These are phyloP conservation scores for Cercophora newfieldiana DNA, from an alignment of 495 filamentous ascomycete species.

Conservation along the genomic window DNA sequence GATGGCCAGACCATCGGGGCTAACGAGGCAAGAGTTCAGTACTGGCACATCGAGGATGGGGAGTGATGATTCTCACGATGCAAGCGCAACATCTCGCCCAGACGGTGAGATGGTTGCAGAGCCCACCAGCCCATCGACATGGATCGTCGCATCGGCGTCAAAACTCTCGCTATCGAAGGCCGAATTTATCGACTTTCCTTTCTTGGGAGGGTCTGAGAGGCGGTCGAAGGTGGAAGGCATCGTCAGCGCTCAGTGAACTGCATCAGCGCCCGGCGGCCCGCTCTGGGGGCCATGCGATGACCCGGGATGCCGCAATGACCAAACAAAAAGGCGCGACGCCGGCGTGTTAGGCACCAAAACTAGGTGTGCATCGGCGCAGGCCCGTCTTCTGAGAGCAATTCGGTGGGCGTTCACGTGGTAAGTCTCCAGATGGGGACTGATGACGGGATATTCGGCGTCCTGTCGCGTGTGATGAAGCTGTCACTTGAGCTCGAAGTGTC, in stretches of 20 bases:
- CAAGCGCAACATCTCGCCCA: constrained; percentile 88
- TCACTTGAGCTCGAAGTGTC: neutral
- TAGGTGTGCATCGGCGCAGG: neutral
- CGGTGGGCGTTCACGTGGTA: neutral
- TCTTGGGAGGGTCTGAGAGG: constrained; percentile 43
- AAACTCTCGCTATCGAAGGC: constrained; percentile 87
- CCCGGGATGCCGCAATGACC: neutral
- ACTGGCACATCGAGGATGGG: constrained; percentile 1
- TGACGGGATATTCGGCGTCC: neutral
- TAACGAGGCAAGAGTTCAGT: constrained; percentile 25
- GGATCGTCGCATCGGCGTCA: constrained; percentile 77
- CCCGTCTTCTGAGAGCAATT: neutral
- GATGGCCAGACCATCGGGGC: constrained; percentile 82
- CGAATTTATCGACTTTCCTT: constrained; percentile 56
- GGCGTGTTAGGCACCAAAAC: neutral
- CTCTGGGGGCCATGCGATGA: constrained; percentile 8
- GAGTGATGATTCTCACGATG: constrained; percentile 59
- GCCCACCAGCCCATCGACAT: constrained; percentile 67
- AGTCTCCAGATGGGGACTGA: neutral
- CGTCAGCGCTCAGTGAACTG: constrained; percentile 5
- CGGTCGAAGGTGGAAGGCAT: constrained; percentile 48
- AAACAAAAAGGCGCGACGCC: neutral
- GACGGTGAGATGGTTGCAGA: constrained; percentile 83
- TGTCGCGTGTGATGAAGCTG: neutral
- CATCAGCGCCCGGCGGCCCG: constrained; percentile 7